Base-by-base conservation (phyloP, 2,329 filamentous ascomycete species). In the Xylariaceae sp. region DNA sequence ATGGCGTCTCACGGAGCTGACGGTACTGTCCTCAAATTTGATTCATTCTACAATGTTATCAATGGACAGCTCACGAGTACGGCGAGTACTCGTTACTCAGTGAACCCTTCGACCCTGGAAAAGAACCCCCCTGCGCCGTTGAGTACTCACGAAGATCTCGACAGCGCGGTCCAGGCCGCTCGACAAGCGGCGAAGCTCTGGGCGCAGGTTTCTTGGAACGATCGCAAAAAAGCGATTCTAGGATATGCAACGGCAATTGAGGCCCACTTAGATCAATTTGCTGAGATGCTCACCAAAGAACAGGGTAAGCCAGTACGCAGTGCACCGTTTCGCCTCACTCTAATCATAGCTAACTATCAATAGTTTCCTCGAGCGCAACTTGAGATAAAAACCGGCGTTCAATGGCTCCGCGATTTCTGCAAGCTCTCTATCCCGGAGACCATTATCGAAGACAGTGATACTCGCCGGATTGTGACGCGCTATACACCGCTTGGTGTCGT, bases 21-120 rank as follows among this genome's bases (percentile, higher is more conserved):
- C n/a, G n/a, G n/a, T n/a, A n/a, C n/a, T n/a, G n/a, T n/a, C n/a
- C n/a, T n/a, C n/a, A n/a, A n/a, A n/a, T n/a, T n/a, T n/a, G n/a
- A n/a, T n/a, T n/a, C n/a, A n/a, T 80, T 79, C 64, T 70, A 71
- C 55, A 81, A 80, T 67, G 71, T 78, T 51, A 73, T 81, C 57
- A 72, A 78, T 58, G 77, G 76, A 55, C 68, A 78, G 65, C 21
- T 46, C 76, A 15, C n/a, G 15, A 37, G 5, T 4, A 37, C 75
- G 1, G 60, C 68, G 19, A 65, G 73, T 51, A 78, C 74, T 12
- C 73, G 76, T 48, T 72, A 75, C 60, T 71, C 74, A 36, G 68
- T 80, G 61, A 80, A 82, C 64, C 79, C 79, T 0, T 68, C 78
- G 3, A 80, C 74, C 7, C 67, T 71, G 18, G 66, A 77, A 53